Conservation (phyloP, 345 rosid genomes). For the Eucalyptus grandis region DNA sequence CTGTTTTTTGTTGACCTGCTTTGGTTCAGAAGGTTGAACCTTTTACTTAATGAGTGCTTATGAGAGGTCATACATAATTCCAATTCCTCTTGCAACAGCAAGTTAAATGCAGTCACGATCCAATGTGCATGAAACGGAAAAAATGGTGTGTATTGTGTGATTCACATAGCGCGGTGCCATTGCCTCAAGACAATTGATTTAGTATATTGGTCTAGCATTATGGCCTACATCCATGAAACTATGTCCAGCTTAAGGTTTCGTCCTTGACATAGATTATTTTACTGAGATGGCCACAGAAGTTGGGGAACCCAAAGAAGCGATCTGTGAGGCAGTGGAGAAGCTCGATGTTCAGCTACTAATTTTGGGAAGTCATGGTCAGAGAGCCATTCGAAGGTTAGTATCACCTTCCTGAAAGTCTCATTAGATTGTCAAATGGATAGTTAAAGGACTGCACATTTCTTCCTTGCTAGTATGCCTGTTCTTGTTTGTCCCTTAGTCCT, state of each 20-base stretch:
- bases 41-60: background rate
- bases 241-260: background rate
- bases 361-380: constrained; percentile 21
- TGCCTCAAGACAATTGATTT: background rate
- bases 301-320: constrained; percentile 48
- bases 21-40: background rate
- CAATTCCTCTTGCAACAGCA: background rate
- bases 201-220: background rate
- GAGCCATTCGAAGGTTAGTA: constrained; percentile 31
- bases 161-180: background rate
- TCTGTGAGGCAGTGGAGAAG: constrained; percentile 50
- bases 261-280: constrained; percentile 1
- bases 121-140: background rate
- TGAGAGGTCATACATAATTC: background rate
- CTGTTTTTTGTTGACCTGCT: background rate
- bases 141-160: background rate
- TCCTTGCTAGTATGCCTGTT: background rate
- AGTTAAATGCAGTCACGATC: background rate
- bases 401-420: background rate
- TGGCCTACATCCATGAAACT: background rate
- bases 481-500: background rate
- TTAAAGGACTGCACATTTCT: background rate
- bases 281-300: constrained; percentile 30
- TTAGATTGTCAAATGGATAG: background rate
- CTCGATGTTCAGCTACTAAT: constrained; percentile 33